These are phyloP conservation scores for Paecilomyces fulvus DNA, from an alignment of 2,329 filamentous ascomycete species.

Conservation along the genomic window DNA sequence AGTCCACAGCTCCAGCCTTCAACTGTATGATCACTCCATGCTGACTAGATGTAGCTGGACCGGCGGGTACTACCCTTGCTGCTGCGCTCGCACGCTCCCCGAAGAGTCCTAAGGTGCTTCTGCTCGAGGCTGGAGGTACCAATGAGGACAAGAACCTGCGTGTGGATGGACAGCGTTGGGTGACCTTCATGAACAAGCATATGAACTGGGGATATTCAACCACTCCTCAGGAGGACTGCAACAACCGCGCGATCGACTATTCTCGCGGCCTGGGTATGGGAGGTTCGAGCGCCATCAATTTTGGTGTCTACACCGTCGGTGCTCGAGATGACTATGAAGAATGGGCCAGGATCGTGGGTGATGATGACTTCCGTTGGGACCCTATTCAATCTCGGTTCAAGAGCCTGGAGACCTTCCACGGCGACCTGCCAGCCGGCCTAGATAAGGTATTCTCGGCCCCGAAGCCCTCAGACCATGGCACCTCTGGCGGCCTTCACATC, in stretches of 20 bases:
- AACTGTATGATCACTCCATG: not conserved
- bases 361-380: conserved; percentile 50
- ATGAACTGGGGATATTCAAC: conserved; percentile 50
- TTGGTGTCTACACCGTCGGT: conserved; percentile 47
- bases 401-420: conserved; percentile 47
- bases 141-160: conserved; percentile 42
- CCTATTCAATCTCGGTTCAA: conserved; percentile 44
- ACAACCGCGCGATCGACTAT: conserved; percentile 40
- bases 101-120: conserved; percentile 45
- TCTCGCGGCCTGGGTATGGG: conserved; percentile 45
- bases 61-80: conserved; percentile 51
- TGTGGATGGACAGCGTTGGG: conserved; percentile 48
- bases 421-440: conserved; percentile 26
- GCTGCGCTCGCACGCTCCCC: conserved; percentile 41
- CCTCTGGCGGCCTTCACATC: conserved; percentile 40
- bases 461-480: conserved; percentile 40
- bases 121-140: conserved; percentile 52
- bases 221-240: conserved; percentile 37
- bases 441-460: conserved; percentile 43
- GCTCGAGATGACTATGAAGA: conserved; percentile 53
- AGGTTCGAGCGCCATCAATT: conserved; percentile 48
- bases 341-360: conserved; percentile 49
- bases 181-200: conserved; percentile 41
- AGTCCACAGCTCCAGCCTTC: conserved; percentile 2
- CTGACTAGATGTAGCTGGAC: conserved; percentile 40